These are phyloP conservation scores for Triangularia setosa DNA, from an alignment of 2,329 filamentous ascomycete species.

Conservation along the genomic window DNA sequence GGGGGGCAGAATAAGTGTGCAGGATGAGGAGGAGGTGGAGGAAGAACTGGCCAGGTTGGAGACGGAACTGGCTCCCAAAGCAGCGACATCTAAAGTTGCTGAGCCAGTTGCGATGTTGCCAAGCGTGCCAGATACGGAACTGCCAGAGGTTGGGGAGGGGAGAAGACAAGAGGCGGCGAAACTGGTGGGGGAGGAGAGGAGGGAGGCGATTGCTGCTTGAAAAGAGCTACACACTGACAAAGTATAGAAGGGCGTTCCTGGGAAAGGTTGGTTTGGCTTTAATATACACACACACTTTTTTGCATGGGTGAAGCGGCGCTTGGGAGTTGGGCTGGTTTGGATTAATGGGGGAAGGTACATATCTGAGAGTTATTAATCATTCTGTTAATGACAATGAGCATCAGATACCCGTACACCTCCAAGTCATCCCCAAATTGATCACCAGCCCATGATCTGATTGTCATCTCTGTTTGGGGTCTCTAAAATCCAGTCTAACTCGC, in stretches of 20 bases:
- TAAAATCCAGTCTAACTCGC: background rate
- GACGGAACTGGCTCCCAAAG: conserved; percentile 42
- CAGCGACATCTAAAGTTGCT: background rate
- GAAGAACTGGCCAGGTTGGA: conserved; percentile 86
- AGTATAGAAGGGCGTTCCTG: conserved; percentile 9
- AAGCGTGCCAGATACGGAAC: conserved; percentile 27
- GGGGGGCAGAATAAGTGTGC: conserved; percentile 80
- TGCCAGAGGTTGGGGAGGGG: conserved; percentile 21
- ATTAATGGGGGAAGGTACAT: background rate
- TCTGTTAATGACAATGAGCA: background rate
- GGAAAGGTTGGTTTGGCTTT: background rate
- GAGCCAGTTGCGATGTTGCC: conserved; percentile 22
- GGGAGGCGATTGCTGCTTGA: conserved; percentile 29
- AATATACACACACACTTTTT: background rate
- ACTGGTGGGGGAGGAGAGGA: conserved; percentile 18
- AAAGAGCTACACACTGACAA: background rate
- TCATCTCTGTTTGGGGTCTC: background rate
- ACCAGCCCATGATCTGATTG: background rate
- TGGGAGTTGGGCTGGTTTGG: background rate
- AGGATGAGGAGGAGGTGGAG: conserved; percentile 97
- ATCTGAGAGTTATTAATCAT: background rate
- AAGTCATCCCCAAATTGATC: background rate
- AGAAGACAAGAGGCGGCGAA: conserved; percentile 9
- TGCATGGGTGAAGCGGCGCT: background rate
- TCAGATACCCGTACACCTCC: background rate